A percentile compares a stretch with the other conserved stretches of the same genome.
phyloP scores from a whole-genome alignment of 306 rosid genomes.

The Acacia acuminata region DNA sequence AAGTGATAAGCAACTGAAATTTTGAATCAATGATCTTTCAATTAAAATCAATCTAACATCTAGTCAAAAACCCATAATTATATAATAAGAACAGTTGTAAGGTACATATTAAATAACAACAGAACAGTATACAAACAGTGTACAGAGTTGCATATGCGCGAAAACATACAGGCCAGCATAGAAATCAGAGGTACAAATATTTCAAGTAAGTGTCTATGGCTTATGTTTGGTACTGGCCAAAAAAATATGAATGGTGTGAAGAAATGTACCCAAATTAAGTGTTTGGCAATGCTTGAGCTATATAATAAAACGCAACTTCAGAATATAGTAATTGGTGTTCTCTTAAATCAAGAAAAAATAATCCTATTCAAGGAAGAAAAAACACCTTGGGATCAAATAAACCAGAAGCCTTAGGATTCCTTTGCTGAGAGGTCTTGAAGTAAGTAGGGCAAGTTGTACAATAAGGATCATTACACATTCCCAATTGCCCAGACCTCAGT shows the following conservation, averaged over 20 bases:
- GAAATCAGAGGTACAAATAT: slow-evolving; percentile 10
- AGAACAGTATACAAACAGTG: not conserved
- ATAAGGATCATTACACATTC: slow-evolving; percentile 90
- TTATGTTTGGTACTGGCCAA: not conserved
- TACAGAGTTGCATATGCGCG: not conserved
- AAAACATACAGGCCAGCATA: not conserved
- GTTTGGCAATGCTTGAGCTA: not conserved
- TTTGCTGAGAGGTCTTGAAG: slow-evolving; percentile 51
- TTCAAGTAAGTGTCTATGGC: slow-evolving; percentile 4
- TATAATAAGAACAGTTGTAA: not conserved
- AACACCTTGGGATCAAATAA: slow-evolving; percentile 63
- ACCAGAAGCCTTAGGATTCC: slow-evolving; percentile 37
- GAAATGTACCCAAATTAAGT: not conserved
- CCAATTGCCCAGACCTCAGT: slow-evolving; percentile 83
- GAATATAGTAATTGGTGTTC: slow-evolving; percentile 1
- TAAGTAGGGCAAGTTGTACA: slow-evolving; percentile 88
- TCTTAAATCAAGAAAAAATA: not conserved
- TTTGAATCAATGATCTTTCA: slow-evolving; percentile 21
- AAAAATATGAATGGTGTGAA: not conserved
- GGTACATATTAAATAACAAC: not conserved
- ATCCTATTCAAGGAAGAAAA: slow-evolving; percentile 34
- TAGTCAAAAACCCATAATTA: not conserved
- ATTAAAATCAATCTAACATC: not conserved
- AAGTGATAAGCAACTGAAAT: not conserved
- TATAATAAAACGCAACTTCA: slow-evolving; percentile 15